Percentiles rank a stretch among this genome's conserved stretches.
phyloP scores from a whole-genome alignment of 495 filamentous ascomycete genomes.

The Astrothelium macrocarpum region DNA sequence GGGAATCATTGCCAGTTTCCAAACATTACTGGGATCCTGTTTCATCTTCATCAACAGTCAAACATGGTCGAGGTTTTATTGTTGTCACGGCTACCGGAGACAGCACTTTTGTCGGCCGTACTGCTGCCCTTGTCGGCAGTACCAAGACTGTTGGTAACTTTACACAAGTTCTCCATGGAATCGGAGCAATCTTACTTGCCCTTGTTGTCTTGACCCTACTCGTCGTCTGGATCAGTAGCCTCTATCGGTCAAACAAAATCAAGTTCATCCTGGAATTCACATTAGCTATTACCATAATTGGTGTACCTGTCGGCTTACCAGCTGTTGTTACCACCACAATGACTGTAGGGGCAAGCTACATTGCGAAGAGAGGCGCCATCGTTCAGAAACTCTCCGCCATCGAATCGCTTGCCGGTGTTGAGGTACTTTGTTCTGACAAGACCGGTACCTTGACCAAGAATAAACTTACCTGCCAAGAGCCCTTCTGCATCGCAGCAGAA shows the following conservation, averaged over 20 bases:
- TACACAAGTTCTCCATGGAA: slow-evolving; percentile 76
- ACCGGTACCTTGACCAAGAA: slow-evolving; percentile 91
- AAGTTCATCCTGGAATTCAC: slow-evolving; percentile 73
- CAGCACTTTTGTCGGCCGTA: slow-evolving; percentile 79
- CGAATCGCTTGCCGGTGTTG: slow-evolving; percentile 85
- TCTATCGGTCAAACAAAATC: slow-evolving; percentile 74
- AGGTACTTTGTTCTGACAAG: slow-evolving; percentile 97
- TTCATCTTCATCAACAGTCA: slow-evolving; percentile 79
- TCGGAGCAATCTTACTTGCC: slow-evolving; percentile 71
- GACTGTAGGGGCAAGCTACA: slow-evolving; percentile 89
- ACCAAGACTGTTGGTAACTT: slow-evolving; percentile 74
- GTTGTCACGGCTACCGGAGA: slow-evolving; percentile 76
- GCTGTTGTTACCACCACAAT: slow-evolving; percentile 94
- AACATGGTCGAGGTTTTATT: slow-evolving; percentile 77
- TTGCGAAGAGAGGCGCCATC: slow-evolving; percentile 91
- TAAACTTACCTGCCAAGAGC: slow-evolving; percentile 76
- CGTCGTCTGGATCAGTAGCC: slow-evolving; percentile 75
- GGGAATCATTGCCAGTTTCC: slow-evolving; percentile 85
- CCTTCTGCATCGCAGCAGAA: slow-evolving; percentile 70
- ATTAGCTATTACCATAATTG: slow-evolving; percentile 78
- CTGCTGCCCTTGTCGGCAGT: slow-evolving; percentile 72
- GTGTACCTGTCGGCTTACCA: slow-evolving; percentile 92
- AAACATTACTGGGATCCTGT: slow-evolving; percentile 70
- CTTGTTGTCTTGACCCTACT: slow-evolving; percentile 73
- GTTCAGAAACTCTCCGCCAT: slow-evolving; percentile 94